Evolutionary conservation across 495 filamentous ascomycete species (phyloP).

Genomic region (Aspergillus homomorphus): DNA sequence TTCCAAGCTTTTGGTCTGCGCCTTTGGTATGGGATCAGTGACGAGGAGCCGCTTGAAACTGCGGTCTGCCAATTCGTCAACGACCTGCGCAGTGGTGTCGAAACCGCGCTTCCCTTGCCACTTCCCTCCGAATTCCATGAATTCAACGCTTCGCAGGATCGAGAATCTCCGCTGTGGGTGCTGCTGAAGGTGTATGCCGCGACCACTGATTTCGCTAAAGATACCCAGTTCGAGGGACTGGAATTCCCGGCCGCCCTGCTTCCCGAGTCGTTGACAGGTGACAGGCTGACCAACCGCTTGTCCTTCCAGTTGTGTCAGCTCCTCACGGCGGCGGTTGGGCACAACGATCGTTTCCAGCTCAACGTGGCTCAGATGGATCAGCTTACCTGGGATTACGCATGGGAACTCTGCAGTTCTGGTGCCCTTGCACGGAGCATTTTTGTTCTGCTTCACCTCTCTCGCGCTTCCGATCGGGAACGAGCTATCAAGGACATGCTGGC

Average conservation of each 20-base stretch:
- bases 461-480: slow-evolving; percentile 57
- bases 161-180: slow-evolving; percentile 80
- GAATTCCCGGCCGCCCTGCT: slow-evolving; percentile 39
- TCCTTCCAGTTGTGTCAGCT: slow-evolving; percentile 74
- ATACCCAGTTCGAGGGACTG: slow-evolving; percentile 15
- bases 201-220: slow-evolving; percentile 22
- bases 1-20: slow-evolving; percentile 86
- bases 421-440: slow-evolving; percentile 69
- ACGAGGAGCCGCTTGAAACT: slow-evolving; percentile 62
- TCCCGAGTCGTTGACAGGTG: slow-evolving; percentile 55
- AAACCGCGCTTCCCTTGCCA: slow-evolving; percentile 58
- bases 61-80: slow-evolving; percentile 67
- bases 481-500: slow-evolving; percentile 68
- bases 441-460: slow-evolving; percentile 72
- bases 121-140: slow-evolving; percentile 54
- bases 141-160: slow-evolving; percentile 42
- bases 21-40: slow-evolving; percentile 75
- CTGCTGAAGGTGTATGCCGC: slow-evolving; percentile 75
- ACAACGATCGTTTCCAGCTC: slow-evolving; percentile 35
- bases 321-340: slow-evolving; percentile 53
- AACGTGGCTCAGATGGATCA: slow-evolving; percentile 54
- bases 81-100: slow-evolving; percentile 62
- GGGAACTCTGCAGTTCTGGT: slow-evolving; percentile 63
- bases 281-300: slow-evolving; percentile 69
- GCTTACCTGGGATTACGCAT: slow-evolving; percentile 66